Evolutionary conservation across 345 rosid genomes (phyloP), one percentile per base, ranked within the genome.

Genomic region (Sonneratia caseolaris): DNA sequence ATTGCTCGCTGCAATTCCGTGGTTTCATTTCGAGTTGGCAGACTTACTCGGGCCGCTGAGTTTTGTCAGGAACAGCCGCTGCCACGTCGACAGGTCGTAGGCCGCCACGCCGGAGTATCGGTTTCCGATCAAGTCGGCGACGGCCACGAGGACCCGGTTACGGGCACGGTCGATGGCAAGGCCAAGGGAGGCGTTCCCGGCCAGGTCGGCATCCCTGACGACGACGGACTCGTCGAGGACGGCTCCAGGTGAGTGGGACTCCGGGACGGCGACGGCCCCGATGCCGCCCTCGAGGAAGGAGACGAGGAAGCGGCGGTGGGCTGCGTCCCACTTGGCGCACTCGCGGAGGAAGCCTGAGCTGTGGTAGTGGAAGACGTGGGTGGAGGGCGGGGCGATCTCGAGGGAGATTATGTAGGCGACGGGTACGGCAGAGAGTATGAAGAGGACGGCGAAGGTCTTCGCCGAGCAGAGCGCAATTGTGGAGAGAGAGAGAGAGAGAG

Each of bases 261-360:
- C 72, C 4, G 92, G 91, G 53, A 93, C 87, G 38, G 45, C 74
- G 59, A 93, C 75, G 81, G 87, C 78, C 22, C 91, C 97, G 73
- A 93, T 57, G 64, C 96, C 93, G 1, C 97, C 96, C 48, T 87
- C 96, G 67, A 93, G 64, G 83, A 79, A 88, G 76, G 92, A 88
- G 77, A 89, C 89, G 77, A 93, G 83, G 84, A 93, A 93, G 22
- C 96, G 87, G 68, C 79, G 84, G 77, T 82, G 72, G 19, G 68
- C 75, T 3, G 79, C 84, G 81, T 93, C 98, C 98, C 98, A 93
- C 88, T 91, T 91, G 73, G 94, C 91, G 82, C 88, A 84, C 84
- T 91, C 98, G 22, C 96, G 90, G 80, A 93, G 22, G 79, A 76
- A 86, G 21, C 91, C 92, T 76, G 87, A 64, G 84, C 92, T 86